Conservation (phyloP, 2,329 filamentous ascomycete genomes). For the Cryphonectria parasitica region DNA sequence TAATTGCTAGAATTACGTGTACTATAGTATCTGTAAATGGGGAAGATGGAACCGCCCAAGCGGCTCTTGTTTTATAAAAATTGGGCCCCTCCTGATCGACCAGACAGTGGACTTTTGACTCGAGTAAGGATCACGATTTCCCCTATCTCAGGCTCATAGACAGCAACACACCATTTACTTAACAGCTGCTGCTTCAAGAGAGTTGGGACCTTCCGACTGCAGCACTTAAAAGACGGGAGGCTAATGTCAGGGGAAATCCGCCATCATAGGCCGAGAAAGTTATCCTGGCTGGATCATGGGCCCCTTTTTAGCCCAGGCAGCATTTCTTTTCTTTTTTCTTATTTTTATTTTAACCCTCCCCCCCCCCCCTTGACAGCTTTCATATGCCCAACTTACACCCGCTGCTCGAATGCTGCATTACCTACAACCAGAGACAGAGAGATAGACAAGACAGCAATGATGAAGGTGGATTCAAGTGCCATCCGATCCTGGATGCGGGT, state of each 20-base stretch:
- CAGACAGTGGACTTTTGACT: background rate
- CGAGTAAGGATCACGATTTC: background rate
- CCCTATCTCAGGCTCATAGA: background rate
- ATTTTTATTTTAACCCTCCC: too few relatives aligned
- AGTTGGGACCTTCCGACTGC: background rate
- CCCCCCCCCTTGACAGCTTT: too few relatives aligned
- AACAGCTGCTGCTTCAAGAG: background rate
- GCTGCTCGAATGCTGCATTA: too few relatives aligned
- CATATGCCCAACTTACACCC: too few relatives aligned
- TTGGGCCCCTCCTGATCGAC: constrained; percentile 19
- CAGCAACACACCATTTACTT: background rate
- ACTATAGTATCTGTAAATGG: too few relatives aligned
- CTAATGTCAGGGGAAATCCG: background rate
- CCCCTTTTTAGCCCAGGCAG: too few relatives aligned
- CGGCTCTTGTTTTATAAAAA: constrained; percentile 25
- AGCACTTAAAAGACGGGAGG: too few relatives aligned
- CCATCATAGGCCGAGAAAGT: background rate
- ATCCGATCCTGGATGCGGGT: background rate
- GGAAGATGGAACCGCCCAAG: background rate
- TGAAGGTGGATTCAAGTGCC: background rate
- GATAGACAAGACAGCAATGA: background rate
- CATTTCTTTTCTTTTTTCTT: too few relatives aligned
- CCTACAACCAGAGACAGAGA: background rate
- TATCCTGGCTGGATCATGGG: background rate
- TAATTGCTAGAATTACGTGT: background rate